These are phyloP conservation scores for Vaccinium macrocarpon DNA, from an alignment of 148 eudicot species.

Conservation along the genomic window DNA sequence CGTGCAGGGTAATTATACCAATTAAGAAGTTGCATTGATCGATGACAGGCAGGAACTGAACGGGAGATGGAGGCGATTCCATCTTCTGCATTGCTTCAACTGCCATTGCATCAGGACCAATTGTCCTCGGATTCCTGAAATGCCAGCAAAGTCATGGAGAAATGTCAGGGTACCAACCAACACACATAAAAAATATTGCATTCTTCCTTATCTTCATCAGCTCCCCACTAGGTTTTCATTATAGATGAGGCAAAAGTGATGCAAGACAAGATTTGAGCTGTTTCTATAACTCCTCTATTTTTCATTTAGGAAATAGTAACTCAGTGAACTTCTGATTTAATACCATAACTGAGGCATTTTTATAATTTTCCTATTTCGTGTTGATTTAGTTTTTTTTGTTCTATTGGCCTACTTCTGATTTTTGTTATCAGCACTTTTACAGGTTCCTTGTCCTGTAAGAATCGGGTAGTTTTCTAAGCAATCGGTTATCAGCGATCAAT, in stretches of 20 bases:
- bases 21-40: constrained; percentile 49
- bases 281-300: background rate
- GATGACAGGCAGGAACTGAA: constrained; percentile 88
- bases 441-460: background rate
- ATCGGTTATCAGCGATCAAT: background rate
- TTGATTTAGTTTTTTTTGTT: background rate
- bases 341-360: background rate
- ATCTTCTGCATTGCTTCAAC: constrained; percentile 94
- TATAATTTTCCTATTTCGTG: background rate
- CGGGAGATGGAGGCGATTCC: constrained; percentile 96
- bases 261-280: background rate
- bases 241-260: background rate
- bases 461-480: no score
- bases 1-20: constrained; percentile 88
- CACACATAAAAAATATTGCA: background rate
- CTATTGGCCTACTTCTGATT: background rate
- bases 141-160: background rate
- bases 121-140: constrained; percentile 79
- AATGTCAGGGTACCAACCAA: background rate
- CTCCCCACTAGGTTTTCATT: background rate
- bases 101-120: constrained; percentile 85
- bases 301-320: background rate
- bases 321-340: background rate
- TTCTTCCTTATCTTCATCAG: background rate
- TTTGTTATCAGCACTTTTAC: background rate